A percentile compares a stretch with the other conserved stretches of the same genome.
Evolutionary conservation across 176 grass and related monocot species (phyloP).

Genomic region (Oryza officinalis): DNA sequence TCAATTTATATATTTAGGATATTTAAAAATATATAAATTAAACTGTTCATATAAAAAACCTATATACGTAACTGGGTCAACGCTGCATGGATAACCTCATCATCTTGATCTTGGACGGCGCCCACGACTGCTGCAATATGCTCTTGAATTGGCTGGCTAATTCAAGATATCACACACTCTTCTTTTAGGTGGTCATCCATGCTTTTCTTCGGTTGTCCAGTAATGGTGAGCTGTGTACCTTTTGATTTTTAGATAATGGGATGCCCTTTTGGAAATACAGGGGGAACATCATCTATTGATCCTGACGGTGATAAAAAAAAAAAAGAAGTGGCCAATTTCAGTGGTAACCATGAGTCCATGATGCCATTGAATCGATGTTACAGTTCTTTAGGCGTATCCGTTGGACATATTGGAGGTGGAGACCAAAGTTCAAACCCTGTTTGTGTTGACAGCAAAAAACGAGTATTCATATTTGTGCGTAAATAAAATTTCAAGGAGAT

Average conservation of each 20-base stretch:
- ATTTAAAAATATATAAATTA: too few species aligned
- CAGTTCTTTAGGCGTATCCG: background rate
- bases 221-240: background rate
- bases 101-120: background rate
- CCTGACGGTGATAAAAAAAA: background rate
- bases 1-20: too few species aligned
- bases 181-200: background rate
- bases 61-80: too few species aligned
- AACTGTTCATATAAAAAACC: too few species aligned
- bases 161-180: too few species aligned
- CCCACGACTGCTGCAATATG: background rate
- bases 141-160: background rate
- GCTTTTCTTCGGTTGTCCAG: background rate
- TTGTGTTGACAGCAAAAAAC: background rate
- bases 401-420: background rate
- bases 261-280: background rate
- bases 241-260: background rate
- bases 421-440: background rate
- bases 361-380: background rate
- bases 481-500: too few species aligned
- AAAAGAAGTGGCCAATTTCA: background rate
- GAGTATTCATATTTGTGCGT: background rate
- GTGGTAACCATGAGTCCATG: background rate
- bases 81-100: slow-evolving; percentile 14
- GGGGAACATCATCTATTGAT: background rate